Evolutionary conservation across 1,284 basidiomycete genomes (phyloP), one percentile per base, ranked within the genome.

Genomic region (Puccinia brachypodii): DNA sequence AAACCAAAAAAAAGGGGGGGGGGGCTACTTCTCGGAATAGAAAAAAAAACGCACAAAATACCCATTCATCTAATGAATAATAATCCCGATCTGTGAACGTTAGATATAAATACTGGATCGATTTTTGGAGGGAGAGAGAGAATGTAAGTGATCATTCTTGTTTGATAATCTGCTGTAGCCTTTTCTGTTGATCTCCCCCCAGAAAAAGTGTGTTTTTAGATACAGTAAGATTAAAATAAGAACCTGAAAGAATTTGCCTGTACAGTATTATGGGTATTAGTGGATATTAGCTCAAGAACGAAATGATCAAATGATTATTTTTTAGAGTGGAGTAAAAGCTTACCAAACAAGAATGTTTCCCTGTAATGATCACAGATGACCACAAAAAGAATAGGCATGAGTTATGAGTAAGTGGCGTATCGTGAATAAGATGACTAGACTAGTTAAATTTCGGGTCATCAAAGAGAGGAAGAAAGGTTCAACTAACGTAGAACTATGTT

Each of bases 21-120:
- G n/a, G n/a, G n/a, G n/a, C n/a, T n/a, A n/a, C n/a, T n/a, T n/a
- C n/a, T n/a, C n/a, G n/a, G n/a, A n/a, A n/a, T n/a, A n/a, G n/a
- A n/a, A n/a, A n/a, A n/a, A n/a, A 33, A 33, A 40, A 81, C 69
- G 33, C 25, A 81, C 78, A 72, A 53, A 81, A 81, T 16, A 81
- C 69, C 78, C 78, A 81, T 28, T 81, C 78, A 64, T 81, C 78
- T 19, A 80, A 69, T 0, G 78, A 81, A 31, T 60, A 66, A 72
- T 80, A 71, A 44, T 62, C 56, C 4, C 53, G 38, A 3, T 69
- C 68, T n/a, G 78, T 44, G 31, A 81, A 81, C 9, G 68, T 81
- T 38, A 81, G 40, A 40, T 79, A 72, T n/a, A 77, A 47, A 68
- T 77, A 68, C 64, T 68, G 53, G 6, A 19, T 64, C 40, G 16